Evolutionary conservation across 257 asterid genomes (phyloP), one percentile per base, ranked within the genome.

Genomic region (Solanum tarijense): DNA sequence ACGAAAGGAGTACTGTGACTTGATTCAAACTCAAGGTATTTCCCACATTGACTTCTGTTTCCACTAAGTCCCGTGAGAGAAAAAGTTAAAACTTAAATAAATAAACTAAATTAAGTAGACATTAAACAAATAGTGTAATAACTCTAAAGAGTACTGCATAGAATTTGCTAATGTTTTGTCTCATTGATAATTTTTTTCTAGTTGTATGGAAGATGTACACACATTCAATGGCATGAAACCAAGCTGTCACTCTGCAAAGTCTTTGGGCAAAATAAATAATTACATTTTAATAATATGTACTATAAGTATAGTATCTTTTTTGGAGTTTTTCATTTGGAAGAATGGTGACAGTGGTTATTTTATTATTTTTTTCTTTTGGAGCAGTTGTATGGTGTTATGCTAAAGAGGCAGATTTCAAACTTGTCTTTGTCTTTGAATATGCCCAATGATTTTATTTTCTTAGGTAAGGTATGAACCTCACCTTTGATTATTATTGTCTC

Each of bases 321-420:
- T 92, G 94, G 91, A 89, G 66, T 81, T 74, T 91, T 85, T 31
- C 89, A 38, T 88, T 93, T 93, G 94, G 87, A 87, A 88, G 90
- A 85, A 84, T 89, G 83, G 68, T 86, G 68, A 74, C 76, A 55
- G 65, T 74, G 82, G 27, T 76, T 86, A 86, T 89, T 65, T 20
- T 12, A 69, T 36, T 83, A 4, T 52, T 71, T n/a, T n/a, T 43
- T 86, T 58, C 55, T 10, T 27, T 66, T 32, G 87, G 76, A 32
- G 41, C 25, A 87, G 83, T 83, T 75, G 8, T 27, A 81, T 88
- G 87, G 83, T 79, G 52, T 86, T 38, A 36, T 85, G 46, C 41
- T 87, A 87, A 73, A 66, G 78, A 6, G 65, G 34, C 46, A 88
- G 86, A 69, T 86, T 87, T 90, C 78, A 72, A 72, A 86, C 62